Conservation (phyloP, 2,329 filamentous ascomycete genomes). For the Nemania abortiva region DNA sequence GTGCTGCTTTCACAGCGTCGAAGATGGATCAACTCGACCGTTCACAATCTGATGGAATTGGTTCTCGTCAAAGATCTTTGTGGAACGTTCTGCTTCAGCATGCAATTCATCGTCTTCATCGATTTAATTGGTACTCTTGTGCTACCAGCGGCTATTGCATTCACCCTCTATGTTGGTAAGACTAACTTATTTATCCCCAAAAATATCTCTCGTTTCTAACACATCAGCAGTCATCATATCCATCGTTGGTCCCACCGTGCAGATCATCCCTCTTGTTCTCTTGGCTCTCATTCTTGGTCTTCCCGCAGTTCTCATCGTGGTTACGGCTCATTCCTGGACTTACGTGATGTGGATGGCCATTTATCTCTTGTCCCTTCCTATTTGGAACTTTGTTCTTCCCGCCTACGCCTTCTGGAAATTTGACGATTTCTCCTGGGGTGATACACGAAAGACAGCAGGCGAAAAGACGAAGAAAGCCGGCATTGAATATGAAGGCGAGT, state of each 20-base stretch:
- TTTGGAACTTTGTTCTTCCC: conserved; percentile 98
- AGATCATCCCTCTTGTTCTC: conserved; percentile 90
- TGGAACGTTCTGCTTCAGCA: conserved; percentile 99
- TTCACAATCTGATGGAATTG: conserved; percentile 98
- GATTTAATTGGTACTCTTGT: conserved; percentile 95
- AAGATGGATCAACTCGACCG: conserved; percentile 99
- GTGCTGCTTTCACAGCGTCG: conserved; percentile 94
- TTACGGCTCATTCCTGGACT: conserved; percentile 92
- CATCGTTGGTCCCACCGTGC: conserved; percentile 80
- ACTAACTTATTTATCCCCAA: conserved; percentile 43
- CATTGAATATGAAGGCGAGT: conserved; percentile 91
- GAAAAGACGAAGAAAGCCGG: conserved; percentile 90
- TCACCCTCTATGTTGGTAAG: conserved; percentile 95
- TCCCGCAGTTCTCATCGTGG: conserved; percentile 88
- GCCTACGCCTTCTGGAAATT: conserved; percentile 99
- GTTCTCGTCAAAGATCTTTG: conserved; percentile 95
- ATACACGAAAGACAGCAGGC: conserved; percentile 93
- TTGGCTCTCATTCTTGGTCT: conserved; percentile 92
- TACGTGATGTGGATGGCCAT: conserved; percentile 98
- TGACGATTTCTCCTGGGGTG: conserved; percentile 99
- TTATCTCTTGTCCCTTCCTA: conserved; percentile 89
- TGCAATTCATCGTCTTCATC: conserved; percentile 98
- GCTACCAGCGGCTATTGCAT: conserved; percentile 93
- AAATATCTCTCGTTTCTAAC: conserved; percentile 40
- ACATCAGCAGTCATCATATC: conserved; percentile 79